Base-by-base conservation (phyloP, 179 eudicot species). In the Vitellaria paradoxa region DNA sequence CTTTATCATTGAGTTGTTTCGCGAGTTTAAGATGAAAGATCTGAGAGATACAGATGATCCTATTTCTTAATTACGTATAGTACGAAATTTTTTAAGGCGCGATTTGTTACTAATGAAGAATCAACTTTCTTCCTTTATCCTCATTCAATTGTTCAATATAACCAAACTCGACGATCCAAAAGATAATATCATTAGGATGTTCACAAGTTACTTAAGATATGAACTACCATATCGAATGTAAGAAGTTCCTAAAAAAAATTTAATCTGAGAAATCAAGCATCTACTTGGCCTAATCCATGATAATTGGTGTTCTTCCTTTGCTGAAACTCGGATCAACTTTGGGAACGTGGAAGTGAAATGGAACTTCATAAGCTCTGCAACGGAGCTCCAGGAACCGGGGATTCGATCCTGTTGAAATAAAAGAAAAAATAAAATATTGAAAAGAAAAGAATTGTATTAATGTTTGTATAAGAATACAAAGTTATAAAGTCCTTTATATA, bases 41-140 rank as follows among this genome's bases (percentile, higher is more conserved):
- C 75, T 65, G 65, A 74, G 37, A 72, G 61, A 64, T 57, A 10
- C 64, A 79, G 80, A 20, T 11, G 72, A 68, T 8, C 56, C 72
- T 37, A 77, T 72, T 50, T 78, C 59, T 45, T 12, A 46, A 79
- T 65, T 52, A 53, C 40, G 0, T 64, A 72, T 0, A 77, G 42
- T 65, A 70, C 72, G 10, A 45, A 24, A 69, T 52, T 80, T 66
- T 0, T 20, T 81, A 4, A 59, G 56, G 52, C 77, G 80, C 6
- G 86, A 84, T 56, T 61, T 84, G 9, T 59, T 84, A 6, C 14
- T 57, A 17, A 5, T 57, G 6, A 21, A 57, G 62, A 57, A 42
- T 21, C 86, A 84, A 55, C 72, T 84, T 45, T 84, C 84, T 8
- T 81, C 65, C 30, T 81, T 84, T 26, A 60, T 81, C 3, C 73